A percentile compares a stretch with the other conserved stretches of the same genome.
phyloP scores from a whole-genome alignment of 2,329 filamentous ascomycete genomes.

The Parastagonospora nodorum region DNA sequence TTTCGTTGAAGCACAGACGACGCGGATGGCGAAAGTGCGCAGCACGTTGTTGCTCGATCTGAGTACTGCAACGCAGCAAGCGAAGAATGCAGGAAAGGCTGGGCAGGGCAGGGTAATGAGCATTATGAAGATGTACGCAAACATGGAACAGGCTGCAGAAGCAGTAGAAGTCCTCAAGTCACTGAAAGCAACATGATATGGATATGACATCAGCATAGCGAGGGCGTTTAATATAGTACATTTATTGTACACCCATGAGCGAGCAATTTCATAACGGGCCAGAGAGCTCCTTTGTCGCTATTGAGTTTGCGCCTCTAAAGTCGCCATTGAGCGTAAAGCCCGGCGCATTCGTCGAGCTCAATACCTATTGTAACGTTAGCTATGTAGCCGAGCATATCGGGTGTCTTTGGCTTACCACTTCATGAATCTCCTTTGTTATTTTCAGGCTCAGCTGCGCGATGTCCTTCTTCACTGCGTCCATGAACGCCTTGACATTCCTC shows the following conservation, averaged over 20 bases:
- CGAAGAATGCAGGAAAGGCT: constrained; percentile 48
- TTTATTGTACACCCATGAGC: constrained; percentile 37
- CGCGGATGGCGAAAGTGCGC: constrained; percentile 61
- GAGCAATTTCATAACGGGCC: constrained; percentile 35
- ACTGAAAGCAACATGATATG: constrained; percentile 22
- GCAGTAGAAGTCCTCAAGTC: constrained; percentile 62
- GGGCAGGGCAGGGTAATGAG: constrained; percentile 56
- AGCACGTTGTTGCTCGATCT: constrained; percentile 70
- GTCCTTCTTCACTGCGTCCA: constrained; percentile 79
- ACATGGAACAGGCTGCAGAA: constrained; percentile 65
- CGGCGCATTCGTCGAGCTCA: constrained; percentile 86
- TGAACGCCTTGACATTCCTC: constrained; percentile 79
- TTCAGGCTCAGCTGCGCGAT: constrained; percentile 67
- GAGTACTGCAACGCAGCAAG: constrained; percentile 65
- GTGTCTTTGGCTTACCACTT: constrained; percentile 58
- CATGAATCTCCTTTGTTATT: constrained; percentile 73
- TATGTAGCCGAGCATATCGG: background rate
- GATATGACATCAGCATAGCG: constrained; percentile 48
- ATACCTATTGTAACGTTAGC: constrained; percentile 60
- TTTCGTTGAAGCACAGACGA: constrained; percentile 63
- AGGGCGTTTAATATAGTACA: constrained; percentile 52
- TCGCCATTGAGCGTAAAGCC: constrained; percentile 86
- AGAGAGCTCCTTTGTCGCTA: constrained; percentile 47
- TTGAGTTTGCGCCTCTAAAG: constrained; percentile 61
- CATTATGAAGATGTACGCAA: constrained; percentile 64